Conservation (phyloP, 2,329 filamentous ascomycete species). For the Ophiocordyceps sinensis region DNA sequence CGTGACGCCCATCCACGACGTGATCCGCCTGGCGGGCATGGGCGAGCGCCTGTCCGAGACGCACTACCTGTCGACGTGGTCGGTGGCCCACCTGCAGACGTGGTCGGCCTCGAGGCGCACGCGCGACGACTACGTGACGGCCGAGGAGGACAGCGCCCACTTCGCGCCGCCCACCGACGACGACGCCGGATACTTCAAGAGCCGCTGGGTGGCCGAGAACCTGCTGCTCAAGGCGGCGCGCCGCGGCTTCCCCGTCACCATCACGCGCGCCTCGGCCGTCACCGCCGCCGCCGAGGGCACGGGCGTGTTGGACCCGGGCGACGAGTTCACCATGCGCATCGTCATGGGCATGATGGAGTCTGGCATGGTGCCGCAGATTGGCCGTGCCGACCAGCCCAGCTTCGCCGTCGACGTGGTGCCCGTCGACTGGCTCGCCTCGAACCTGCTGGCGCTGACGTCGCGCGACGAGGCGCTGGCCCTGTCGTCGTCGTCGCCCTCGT, state of each 20-base stretch:
- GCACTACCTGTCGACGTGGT: slow-evolving; percentile 12
- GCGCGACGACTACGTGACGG: slow-evolving; percentile 5
- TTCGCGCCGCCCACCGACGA: slow-evolving; percentile 10
- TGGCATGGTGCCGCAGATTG: slow-evolving; percentile 9
- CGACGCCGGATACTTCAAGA: slow-evolving; percentile 13
- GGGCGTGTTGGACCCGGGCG: slow-evolving; percentile 6
- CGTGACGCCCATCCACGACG: slow-evolving; percentile 9
- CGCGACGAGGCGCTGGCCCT: slow-evolving; percentile 3
- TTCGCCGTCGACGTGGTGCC: slow-evolving; percentile 10
- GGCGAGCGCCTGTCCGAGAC: slow-evolving; percentile 9
- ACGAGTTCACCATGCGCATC: slow-evolving; percentile 11
- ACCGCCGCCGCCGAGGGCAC: slow-evolving; percentile 6
- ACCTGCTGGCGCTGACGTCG: slow-evolving; percentile 8
- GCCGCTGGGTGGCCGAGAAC: slow-evolving; percentile 12
- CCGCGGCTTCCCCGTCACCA: slow-evolving; percentile 11
- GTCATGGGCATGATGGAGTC: slow-evolving; percentile 10
- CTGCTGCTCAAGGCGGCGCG: slow-evolving; percentile 10
- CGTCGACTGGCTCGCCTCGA: slow-evolving; percentile 10
- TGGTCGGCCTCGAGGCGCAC: slow-evolving; percentile 8
- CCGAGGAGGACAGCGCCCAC: slow-evolving; percentile 8
- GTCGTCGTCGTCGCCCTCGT: not conserved
- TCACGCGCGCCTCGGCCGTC: slow-evolving; percentile 9
- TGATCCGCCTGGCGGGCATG: slow-evolving; percentile 10
- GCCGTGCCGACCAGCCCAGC: slow-evolving; percentile 7
- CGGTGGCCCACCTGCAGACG: slow-evolving; percentile 11